Conservation (phyloP, 2,329 filamentous ascomycete species). For the Penicillium hesseltinei region DNA sequence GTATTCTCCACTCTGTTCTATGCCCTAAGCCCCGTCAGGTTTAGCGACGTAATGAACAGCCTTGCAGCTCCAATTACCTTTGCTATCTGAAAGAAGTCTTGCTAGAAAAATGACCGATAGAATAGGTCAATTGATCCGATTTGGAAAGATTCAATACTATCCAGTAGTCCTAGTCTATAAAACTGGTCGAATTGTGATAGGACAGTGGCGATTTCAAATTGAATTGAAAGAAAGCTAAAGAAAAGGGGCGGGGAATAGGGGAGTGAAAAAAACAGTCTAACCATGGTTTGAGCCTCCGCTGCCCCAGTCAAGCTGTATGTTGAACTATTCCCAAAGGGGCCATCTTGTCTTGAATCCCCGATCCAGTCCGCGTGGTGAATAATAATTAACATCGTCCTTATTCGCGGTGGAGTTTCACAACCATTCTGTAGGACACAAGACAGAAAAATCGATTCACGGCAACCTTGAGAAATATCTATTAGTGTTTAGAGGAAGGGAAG, state of each 20-base stretch:
- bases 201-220: neutral
- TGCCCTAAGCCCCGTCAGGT: slow-evolving; percentile 14
- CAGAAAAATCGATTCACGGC: neutral
- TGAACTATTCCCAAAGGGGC: slow-evolving; percentile 22
- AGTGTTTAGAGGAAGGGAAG: neutral
- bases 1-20: slow-evolving; percentile 24
- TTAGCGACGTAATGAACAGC: slow-evolving; percentile 20
- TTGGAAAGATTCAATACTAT: neutral
- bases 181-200: neutral
- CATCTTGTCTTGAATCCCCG: slow-evolving; percentile 23
- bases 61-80: slow-evolving; percentile 15
- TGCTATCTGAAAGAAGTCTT: slow-evolving; percentile 2
- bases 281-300: slow-evolving; percentile 35
- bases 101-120: neutral
- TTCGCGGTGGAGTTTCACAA: slow-evolving; percentile 14
- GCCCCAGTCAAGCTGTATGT: slow-evolving; percentile 16
- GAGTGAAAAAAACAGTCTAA: slow-evolving; percentile 18
- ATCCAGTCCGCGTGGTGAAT: slow-evolving; percentile 23
- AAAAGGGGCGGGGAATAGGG: slow-evolving; percentile 22
- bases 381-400: slow-evolving; percentile 21
- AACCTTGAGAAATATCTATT: neutral
- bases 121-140: neutral
- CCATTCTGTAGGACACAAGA: neutral
- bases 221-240: slow-evolving; percentile 8
- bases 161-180: neutral